A percentile compares a stretch with the other conserved stretches of the same genome.
Conservation (phyloP, 345 rosid species). For the Lepidium sativum region DNA sequence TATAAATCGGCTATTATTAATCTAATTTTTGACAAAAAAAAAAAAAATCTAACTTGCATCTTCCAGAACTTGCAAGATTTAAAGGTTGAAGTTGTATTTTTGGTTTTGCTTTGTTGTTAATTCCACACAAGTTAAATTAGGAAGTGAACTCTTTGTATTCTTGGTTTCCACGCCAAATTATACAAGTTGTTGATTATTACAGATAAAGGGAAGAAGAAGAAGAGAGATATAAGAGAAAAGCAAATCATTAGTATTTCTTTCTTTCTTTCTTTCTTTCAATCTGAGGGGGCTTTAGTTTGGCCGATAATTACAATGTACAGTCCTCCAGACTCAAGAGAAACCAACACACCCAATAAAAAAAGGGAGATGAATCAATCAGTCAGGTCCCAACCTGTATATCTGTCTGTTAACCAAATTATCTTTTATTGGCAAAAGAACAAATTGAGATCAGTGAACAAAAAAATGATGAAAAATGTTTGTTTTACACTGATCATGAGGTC, state of each 20-base stretch:
- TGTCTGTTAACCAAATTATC: constrained; percentile 18
- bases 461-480: constrained; percentile 11
- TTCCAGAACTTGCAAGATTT: no score
- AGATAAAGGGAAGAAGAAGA: no score
- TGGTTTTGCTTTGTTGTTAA: no score
- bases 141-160: no score
- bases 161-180: no score
- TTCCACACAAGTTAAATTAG: no score
- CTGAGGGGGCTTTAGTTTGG: constrained; percentile 2
- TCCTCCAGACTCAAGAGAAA: constrained; percentile 9
- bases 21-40: no score
- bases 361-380: constrained; percentile 15
- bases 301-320: constrained; percentile 28
- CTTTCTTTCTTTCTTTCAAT: background rate
- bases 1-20: no score
- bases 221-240: no score
- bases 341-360: constrained; percentile 11
- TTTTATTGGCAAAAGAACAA: constrained; percentile 38
- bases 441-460: constrained; percentile 25
- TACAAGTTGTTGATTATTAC: no score
- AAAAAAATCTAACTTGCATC: no score
- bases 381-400: constrained; percentile 4
- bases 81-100: no score
- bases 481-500: constrained; percentile 49
- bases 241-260: constrained; percentile 11